Conservation (phyloP, 257 asterid species). For the Anisodus acutangulus region DNA sequence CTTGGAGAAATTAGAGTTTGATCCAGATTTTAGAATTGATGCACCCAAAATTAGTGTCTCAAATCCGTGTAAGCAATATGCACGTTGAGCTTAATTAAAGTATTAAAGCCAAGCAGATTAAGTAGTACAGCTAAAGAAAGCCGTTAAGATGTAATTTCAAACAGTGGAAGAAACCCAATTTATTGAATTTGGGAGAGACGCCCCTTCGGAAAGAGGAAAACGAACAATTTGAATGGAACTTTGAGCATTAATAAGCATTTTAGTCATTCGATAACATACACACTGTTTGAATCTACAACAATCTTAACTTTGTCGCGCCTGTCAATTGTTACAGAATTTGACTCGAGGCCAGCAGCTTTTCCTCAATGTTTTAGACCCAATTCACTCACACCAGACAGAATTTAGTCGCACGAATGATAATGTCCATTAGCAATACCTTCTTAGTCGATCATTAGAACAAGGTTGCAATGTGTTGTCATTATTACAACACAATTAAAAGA, state of each 20-base stretch:
- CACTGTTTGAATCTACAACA: not conserved
- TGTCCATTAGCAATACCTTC: not conserved
- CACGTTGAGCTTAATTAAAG: not conserved
- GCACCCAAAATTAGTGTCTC: not conserved
- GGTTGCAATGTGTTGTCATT: not conserved
- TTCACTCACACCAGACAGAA: not conserved
- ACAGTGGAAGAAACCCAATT: not conserved
- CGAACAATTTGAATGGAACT: not conserved
- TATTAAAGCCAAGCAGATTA: not conserved
- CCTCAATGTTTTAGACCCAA: not conserved
- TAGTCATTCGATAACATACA: not conserved
- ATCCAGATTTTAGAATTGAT: not conserved
- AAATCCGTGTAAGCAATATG: not conserved
- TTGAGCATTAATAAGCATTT: not conserved
- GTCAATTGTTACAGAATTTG: constrained; percentile 2
- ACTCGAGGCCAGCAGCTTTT: not conserved
- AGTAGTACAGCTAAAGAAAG: not conserved
- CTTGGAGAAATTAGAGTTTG: not conserved
- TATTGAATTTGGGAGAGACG: not conserved
- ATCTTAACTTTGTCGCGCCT: not conserved
- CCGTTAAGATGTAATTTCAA: not conserved
- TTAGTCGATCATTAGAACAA: not conserved
- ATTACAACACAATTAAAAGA: not conserved
- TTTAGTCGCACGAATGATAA: not conserved
- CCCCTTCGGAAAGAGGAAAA: not conserved